Base-by-base conservation (phyloP, 2,329 filamentous ascomycete species). In the Stagonosporopsis vannaccii region DNA sequence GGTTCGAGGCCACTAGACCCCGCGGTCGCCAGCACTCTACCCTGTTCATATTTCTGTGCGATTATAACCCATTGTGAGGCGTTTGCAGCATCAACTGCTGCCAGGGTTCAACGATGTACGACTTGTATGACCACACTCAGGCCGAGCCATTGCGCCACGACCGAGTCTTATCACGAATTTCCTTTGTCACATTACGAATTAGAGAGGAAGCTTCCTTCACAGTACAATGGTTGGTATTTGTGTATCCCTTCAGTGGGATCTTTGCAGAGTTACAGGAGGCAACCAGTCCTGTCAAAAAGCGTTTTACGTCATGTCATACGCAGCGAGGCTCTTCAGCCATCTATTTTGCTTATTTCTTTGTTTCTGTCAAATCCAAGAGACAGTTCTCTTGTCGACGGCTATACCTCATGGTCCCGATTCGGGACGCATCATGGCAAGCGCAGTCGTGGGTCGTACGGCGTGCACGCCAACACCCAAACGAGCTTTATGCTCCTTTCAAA, bases 121-220 rank as follows among this genome's bases (percentile, higher is more conserved):
- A 74, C 67, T 45, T 74, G 71, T 73, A 75, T 71, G 73, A 75
- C 72, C 51, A 58, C 60, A 52, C 65, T 50, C 42, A 45, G 61
- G 63, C 62, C 58, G 58, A 56, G 57, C 68, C 49, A 66, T 70
- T 55, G 63, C 68, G 70, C 67, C 67, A 71, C 68, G 69, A 67
- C 56, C 66, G 58, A 65, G 72, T 65, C 59, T 67, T 73, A 58
- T 70, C 51, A 75, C 71, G 73, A 75, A 69, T 74, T 69, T 70
- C 67, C 58, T 75, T 66, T 75, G 71, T 74, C 42, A 59, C 37
- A 36, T 55, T 58, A 65, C 49, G 59, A 63, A 60, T 55, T 68
- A 70, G 68, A 71, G 60, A 51, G 58, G 39, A 45, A 32, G 37
- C 51, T 56, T 59, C 57, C 33, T 46, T 60, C 59, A 60, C 58